Percentiles rank a stretch among this genome's conserved stretches.
These are phyloP conservation scores for Termitomyces sp. DNA, from an alignment of 768 basidiomycete genomes.

Conservation along the genomic window DNA sequence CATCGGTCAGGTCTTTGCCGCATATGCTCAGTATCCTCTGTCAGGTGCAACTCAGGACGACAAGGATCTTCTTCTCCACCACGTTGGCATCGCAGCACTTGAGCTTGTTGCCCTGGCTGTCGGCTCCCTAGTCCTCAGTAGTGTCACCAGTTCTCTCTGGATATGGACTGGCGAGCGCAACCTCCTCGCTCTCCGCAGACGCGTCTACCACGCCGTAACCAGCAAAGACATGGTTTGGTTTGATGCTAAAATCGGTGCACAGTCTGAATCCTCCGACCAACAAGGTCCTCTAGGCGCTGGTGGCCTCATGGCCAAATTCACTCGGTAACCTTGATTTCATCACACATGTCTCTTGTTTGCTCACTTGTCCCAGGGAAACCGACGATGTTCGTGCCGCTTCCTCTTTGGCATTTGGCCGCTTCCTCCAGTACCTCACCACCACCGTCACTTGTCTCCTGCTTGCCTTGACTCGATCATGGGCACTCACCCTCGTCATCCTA, in stretches of 20 bases:
- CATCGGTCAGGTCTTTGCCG: conserved; percentile 71
- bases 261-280: conserved; percentile 33
- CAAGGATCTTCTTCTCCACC: conserved; percentile 49
- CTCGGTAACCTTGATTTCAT: conserved; percentile 43
- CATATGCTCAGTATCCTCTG: conserved; percentile 56
- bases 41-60: conserved; percentile 27
- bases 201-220: conserved; percentile 65
- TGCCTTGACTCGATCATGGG: conserved; percentile 74
- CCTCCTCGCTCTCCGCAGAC: conserved; percentile 57
- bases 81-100: conserved; percentile 56
- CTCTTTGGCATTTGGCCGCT: conserved; percentile 71
- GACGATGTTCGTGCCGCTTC: conserved; percentile 88
- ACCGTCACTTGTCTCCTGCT: conserved; percentile 75
- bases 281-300: conserved; percentile 70
- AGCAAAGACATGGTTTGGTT: conserved; percentile 86
- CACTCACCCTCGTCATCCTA: conserved; percentile 89
- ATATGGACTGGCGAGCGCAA: conserved; percentile 84
- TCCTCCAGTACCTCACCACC: conserved; percentile 80
- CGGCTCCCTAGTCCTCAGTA: conserved; percentile 66
- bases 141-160: conserved; percentile 77
- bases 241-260: conserved; percentile 69
- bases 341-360: not conserved
- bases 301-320: conserved; percentile 91
- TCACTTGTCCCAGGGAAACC: conserved; percentile 62
- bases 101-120: conserved; percentile 63